Evolutionary conservation across 78 protist species (phyloP).

Genomic region (Speleostelium caveatum): DNA sequence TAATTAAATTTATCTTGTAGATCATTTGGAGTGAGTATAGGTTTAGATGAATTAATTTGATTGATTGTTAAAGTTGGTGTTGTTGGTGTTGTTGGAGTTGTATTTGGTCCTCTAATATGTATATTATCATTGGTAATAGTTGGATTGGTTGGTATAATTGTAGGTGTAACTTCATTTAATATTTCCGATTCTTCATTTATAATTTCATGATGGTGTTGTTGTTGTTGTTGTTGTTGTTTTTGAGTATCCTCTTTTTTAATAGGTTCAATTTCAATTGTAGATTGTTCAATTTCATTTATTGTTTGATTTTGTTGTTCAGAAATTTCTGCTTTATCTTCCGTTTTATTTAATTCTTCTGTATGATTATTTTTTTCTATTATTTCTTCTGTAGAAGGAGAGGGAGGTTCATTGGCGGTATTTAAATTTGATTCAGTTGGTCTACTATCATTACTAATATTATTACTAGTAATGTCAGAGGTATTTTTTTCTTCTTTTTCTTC

Average conservation of each 20-base stretch:
- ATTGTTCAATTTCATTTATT: not conserved
- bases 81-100: constrained; percentile 21
- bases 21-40: constrained; percentile 45
- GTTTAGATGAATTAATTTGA: not conserved
- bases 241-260: not conserved
- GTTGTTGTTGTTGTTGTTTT: not conserved
- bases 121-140: not conserved
- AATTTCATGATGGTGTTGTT: not conserved
- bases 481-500: not conserved
- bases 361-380: not conserved
- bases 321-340: not conserved
- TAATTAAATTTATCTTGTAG: constrained; percentile 74
- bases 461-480: not conserved
- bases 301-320: not conserved
- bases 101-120: not conserved
- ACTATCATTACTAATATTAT: not conserved
- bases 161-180: not conserved
- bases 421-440: not conserved
- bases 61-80: constrained; percentile 14
- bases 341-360: not conserved
- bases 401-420: not conserved
- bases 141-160: not conserved
- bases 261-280: not conserved
- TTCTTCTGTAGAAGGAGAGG: not conserved
- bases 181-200: not conserved